Evolutionary conservation across 1,139 yeast genomes (phyloP).

Genomic region (Sugiyamaella japonica): DNA sequence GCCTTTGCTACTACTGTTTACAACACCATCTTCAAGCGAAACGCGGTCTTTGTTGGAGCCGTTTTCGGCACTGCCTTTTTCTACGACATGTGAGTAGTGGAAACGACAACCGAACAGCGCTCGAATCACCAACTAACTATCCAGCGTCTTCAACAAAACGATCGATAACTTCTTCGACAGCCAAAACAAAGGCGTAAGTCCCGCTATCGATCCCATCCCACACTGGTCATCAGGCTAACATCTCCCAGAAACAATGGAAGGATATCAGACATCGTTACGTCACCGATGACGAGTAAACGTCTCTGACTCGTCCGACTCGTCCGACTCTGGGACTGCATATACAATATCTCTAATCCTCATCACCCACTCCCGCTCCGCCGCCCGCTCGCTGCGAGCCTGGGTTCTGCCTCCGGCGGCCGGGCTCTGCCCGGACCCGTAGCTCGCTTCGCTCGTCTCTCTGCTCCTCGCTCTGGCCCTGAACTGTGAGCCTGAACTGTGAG

Average conservation of each 20-base stretch:
- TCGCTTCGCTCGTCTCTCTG: no score
- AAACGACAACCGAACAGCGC: slow-evolving; percentile 8
- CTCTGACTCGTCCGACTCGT: no score
- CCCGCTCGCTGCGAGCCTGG: not conserved
- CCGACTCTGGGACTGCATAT: not conserved
- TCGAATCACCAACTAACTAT: not conserved
- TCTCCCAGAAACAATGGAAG: slow-evolving; percentile 77
- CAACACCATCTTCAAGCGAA: slow-evolving; percentile 85
- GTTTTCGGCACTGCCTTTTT: slow-evolving; percentile 84
- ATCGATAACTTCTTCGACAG: slow-evolving; percentile 81
- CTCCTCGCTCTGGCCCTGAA: no score
- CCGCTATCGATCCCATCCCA: no score
- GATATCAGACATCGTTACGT: slow-evolving; percentile 71
- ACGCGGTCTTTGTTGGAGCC: slow-evolving; percentile 85
- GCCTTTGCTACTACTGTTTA: slow-evolving; percentile 55
- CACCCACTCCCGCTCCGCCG: no score
- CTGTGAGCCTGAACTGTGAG: not conserved
- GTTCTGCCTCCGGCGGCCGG: no score
- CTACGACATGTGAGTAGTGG: slow-evolving; percentile 65
- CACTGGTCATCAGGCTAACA: no score
- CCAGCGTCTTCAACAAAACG: slow-evolving; percentile 66
- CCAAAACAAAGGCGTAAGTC: slow-evolving; percentile 73
- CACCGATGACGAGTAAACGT: slow-evolving; percentile 36
- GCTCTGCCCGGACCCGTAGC: no score
- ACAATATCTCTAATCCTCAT: not conserved